A percentile compares a stretch with the other conserved stretches of the same genome.
phyloP scores from a whole-genome alignment of 169 alveolate genomes.

The Theileria equi region DNA sequence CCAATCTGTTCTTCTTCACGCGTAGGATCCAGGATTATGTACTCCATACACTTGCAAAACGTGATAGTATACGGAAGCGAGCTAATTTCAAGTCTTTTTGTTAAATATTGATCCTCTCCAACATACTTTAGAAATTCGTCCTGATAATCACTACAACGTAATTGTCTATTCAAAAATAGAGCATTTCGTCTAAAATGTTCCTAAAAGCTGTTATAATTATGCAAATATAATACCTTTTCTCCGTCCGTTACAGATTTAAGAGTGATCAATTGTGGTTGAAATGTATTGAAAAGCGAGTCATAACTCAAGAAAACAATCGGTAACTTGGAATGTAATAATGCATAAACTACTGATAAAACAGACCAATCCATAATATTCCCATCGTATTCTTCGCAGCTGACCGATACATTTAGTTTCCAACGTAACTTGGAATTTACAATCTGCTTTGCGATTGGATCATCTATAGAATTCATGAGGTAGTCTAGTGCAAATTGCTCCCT shows the following conservation, averaged over 20 bases:
- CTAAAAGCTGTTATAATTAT: too few species aligned
- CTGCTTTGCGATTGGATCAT: background rate
- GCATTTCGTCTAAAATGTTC: too few species aligned
- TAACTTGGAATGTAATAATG: conserved; percentile 17
- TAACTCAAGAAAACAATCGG: conserved; percentile 27
- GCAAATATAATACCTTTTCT: background rate
- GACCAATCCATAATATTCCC: conserved; percentile 51
- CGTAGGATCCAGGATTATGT: conserved; percentile 51
- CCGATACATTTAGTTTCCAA: conserved; percentile 42
- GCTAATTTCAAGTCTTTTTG: background rate
- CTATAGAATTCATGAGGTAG: background rate
- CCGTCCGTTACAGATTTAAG: background rate
- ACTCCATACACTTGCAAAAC: conserved; percentile 21
- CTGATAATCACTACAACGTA: too few species aligned
- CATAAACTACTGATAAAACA: conserved; percentile 28
- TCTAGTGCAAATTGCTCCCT: conserved; percentile 29
- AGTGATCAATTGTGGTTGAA: background rate
- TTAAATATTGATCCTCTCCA: background rate
- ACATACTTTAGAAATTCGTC: background rate
- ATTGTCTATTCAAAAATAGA: too few species aligned
- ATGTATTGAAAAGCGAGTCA: background rate
- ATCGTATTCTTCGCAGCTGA: conserved; percentile 55
- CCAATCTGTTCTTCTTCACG: conserved; percentile 51
- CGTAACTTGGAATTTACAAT: background rate
- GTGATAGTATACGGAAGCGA: conserved; percentile 53